Conservation (phyloP, 2,329 filamentous ascomycete species). For the Trichoderma hamatum region DNA sequence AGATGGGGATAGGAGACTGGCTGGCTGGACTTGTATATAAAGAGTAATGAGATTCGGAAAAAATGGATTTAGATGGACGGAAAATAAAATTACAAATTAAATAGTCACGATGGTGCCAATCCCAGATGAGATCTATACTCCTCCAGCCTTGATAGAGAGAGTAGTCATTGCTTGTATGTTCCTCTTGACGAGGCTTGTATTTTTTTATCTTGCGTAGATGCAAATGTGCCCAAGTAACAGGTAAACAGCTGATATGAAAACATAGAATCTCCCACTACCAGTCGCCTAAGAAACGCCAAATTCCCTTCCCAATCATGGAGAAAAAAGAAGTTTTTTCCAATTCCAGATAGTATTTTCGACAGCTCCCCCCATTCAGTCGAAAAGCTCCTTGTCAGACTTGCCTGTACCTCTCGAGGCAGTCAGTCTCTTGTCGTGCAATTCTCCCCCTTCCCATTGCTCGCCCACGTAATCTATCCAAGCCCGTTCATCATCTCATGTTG, state of each 20-base stretch:
- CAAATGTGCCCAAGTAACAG: neutral
- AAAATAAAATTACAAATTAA: neutral
- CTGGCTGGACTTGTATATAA: neutral
- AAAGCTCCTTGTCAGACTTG: neutral
- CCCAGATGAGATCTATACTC: neutral
- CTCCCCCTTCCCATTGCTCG: neutral
- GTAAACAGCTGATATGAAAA: neutral
- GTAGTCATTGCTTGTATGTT: neutral
- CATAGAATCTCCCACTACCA: neutral
- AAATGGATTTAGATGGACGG: neutral
- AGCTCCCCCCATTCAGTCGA: neutral
- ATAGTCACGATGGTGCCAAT: neutral
- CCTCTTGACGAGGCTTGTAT: neutral
- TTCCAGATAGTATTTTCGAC: neutral
- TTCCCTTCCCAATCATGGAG: constrained; percentile 2
- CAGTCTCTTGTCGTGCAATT: neutral
- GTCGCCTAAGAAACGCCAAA: constrained; percentile 23
- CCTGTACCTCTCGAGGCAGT: neutral
- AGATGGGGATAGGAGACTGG: neutral
- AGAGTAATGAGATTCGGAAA: neutral
- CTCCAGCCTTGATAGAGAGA: neutral
- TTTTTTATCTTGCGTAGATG: neutral
- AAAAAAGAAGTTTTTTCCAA: neutral
- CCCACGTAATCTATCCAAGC: neutral
- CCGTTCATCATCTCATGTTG: neutral